A percentile compares a stretch with the other conserved stretches of the same genome.
These are phyloP conservation scores for Polytrichum formosum DNA, from an alignment of 225 moss, liverwort and hornwort genomes.

Conservation along the genomic window DNA sequence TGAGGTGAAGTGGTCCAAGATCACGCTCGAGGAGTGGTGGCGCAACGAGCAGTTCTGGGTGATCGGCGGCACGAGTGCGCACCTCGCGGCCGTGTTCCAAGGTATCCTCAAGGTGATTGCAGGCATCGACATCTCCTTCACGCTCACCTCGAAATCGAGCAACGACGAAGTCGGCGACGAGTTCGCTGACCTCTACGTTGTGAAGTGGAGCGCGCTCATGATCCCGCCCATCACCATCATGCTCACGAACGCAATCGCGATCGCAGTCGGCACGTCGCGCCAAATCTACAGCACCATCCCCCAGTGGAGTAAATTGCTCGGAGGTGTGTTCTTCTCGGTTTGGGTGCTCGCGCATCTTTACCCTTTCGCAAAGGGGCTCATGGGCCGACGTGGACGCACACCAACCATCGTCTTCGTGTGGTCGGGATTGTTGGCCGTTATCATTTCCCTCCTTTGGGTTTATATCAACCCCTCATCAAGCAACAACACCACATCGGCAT, in stretches of 20 bases:
- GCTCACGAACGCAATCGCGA: slow-evolving; percentile 75
- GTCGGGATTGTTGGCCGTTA: slow-evolving; percentile 82
- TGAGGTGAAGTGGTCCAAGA: slow-evolving; percentile 86
- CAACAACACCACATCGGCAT: slow-evolving; percentile 20
- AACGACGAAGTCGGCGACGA: slow-evolving; percentile 74
- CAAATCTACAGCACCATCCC: slow-evolving; percentile 77
- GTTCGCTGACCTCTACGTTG: slow-evolving; percentile 78
- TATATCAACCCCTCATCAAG: slow-evolving; percentile 57
- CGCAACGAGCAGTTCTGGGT: slow-evolving; percentile 96
- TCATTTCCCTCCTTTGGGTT: slow-evolving; percentile 92
- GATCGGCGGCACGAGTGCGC: slow-evolving; percentile 87
- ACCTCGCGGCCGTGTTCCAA: slow-evolving; percentile 83
- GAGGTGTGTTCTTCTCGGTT: slow-evolving; percentile 81
- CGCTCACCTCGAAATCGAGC: slow-evolving; percentile 74
- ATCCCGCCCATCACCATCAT: slow-evolving; percentile 89
- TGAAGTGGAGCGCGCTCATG: slow-evolving; percentile 91
- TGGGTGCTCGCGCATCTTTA: slow-evolving; percentile 84
- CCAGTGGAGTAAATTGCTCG: slow-evolving; percentile 88
- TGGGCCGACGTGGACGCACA: slow-evolving; percentile 72
- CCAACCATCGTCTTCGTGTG: slow-evolving; percentile 85
- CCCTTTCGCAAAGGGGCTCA: slow-evolving; percentile 91
- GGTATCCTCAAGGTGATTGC: slow-evolving; percentile 83
- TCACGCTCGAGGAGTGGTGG: slow-evolving; percentile 92
- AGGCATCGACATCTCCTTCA: slow-evolving; percentile 93
- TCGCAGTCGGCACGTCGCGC: slow-evolving; percentile 81